Evolutionary conservation across 441 rosid genomes (phyloP).

Genomic region (Biscutella auriculata): DNA sequence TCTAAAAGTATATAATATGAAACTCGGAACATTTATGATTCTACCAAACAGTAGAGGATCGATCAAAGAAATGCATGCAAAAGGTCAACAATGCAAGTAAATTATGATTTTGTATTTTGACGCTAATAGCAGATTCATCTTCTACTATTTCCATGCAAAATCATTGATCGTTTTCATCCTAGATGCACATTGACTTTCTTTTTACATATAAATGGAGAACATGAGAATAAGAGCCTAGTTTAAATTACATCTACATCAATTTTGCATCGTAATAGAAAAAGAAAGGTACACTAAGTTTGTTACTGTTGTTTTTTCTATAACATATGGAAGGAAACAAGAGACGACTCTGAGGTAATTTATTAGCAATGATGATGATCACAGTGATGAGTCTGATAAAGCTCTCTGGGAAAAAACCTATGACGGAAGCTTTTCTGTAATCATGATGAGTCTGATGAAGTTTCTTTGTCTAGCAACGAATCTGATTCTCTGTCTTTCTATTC

Average conservation of each 20-base stretch:
- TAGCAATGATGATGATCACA: neutral
- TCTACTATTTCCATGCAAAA: no score
- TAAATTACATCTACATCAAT: conserved; percentile 4
- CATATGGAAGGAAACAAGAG: neutral
- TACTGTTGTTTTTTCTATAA: neutral
- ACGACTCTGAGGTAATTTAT: neutral
- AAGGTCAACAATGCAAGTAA: no score
- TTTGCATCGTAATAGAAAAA: neutral
- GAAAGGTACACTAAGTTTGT: neutral
- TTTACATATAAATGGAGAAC: neutral
- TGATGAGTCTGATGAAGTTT: neutral
- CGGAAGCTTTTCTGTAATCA: neutral
- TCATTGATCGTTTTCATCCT: no score
- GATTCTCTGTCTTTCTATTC: neutral
- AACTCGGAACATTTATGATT: no score
- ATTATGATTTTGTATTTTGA: no score
- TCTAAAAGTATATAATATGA: no score
- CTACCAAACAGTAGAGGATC: no score
- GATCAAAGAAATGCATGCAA: no score
- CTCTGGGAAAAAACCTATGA: neutral
- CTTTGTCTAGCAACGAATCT: no score
- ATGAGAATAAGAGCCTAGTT: neutral
- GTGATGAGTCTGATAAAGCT: neutral
- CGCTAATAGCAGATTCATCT: no score
- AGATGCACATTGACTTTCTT: no score